These are phyloP conservation scores for Phytophthora pisi DNA, from an alignment of 352 stramenopile species.

Conservation along the genomic window DNA sequence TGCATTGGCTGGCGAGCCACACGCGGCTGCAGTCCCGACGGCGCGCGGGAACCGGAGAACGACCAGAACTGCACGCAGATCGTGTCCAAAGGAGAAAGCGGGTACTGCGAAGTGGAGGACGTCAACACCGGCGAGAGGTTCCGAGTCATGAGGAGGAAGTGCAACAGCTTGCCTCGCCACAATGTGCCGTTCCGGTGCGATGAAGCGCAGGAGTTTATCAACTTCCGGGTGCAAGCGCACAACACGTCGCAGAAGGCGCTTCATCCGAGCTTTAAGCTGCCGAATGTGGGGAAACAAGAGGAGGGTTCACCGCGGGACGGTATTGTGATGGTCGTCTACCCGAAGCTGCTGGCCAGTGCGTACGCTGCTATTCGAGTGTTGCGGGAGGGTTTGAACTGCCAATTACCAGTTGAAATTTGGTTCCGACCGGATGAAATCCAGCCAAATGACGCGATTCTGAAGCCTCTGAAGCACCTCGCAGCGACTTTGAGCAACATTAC, in stretches of 20 bases:
- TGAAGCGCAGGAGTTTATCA: constrained; percentile 39
- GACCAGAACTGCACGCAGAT: constrained; percentile 26
- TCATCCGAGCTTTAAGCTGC: constrained; percentile 18
- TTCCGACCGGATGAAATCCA: constrained; percentile 45
- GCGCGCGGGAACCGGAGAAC: not conserved
- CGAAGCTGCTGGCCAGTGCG: constrained; percentile 43
- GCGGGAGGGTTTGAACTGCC: constrained; percentile 36
- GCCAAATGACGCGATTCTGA: constrained; percentile 22
- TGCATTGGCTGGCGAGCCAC: constrained; percentile 31
- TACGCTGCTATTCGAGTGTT: constrained; percentile 48
- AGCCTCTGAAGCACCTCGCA: constrained; percentile 35
- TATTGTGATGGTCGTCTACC: constrained; percentile 64
- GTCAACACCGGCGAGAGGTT: constrained; percentile 22
- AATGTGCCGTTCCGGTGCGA: constrained; percentile 41
- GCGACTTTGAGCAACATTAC: constrained; percentile 21
- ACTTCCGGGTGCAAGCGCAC: constrained; percentile 26
- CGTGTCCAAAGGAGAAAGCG: constrained; percentile 27
- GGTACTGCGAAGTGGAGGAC: constrained; percentile 47
- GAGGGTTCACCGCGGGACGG: constrained; percentile 9
- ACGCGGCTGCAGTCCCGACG: constrained; percentile 13
- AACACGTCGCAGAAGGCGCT: constrained; percentile 4
- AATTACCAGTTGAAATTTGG: constrained; percentile 60
- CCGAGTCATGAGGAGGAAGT: constrained; percentile 39
- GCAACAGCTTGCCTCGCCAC: constrained; percentile 25
- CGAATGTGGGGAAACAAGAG: constrained; percentile 1